Evolutionary conservation across 768 basidiomycete species (phyloP).

Genomic region (Leucocoprinus sp.): DNA sequence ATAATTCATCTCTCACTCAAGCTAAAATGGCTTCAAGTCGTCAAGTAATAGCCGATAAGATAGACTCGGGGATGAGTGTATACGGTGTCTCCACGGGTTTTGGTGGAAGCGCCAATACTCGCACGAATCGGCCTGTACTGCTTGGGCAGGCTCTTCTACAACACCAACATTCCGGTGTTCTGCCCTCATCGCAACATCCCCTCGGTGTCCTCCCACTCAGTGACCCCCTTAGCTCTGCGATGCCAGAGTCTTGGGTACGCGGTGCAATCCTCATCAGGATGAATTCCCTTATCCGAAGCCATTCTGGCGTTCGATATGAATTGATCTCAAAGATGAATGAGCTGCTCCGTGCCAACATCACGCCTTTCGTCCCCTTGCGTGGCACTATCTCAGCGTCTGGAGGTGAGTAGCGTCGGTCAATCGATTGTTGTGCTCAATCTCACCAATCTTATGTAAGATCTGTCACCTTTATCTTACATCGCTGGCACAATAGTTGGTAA

Average conservation of each 20-base stretch:
- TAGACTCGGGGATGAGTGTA: constrained; percentile 58
- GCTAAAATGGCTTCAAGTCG: constrained; percentile 56
- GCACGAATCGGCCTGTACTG: constrained; percentile 63
- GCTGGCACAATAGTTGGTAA: constrained; percentile 77
- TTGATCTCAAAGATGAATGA: constrained; percentile 73
- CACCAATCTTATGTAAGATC: constrained; percentile 33
- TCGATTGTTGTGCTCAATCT: constrained; percentile 7
- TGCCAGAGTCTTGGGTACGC: constrained; percentile 86
- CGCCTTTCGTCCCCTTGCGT: constrained; percentile 73
- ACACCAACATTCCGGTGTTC: constrained; percentile 71
- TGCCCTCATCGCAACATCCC: constrained; percentile 46
- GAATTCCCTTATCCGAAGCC: constrained; percentile 84
- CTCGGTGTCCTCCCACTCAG: constrained; percentile 56
- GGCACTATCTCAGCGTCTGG: constrained; percentile 82
- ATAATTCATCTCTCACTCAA: constrained; percentile 37
- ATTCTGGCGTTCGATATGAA: constrained; percentile 78
- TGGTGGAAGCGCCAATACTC: constrained; percentile 83
- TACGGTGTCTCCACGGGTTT: constrained; percentile 84
- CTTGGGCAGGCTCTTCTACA: constrained; percentile 82
- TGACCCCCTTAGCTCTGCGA: constrained; percentile 62
- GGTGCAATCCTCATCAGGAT: constrained; percentile 82
- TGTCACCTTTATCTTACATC: constrained; percentile 77
- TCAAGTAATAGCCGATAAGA: constrained; percentile 55
- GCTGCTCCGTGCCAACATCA: constrained; percentile 64
- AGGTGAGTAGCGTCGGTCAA: constrained; percentile 30